A percentile compares a stretch with the other conserved stretches of the same genome.
These are phyloP conservation scores for Cytospora paraplurivora DNA, from an alignment of 2,329 filamentous ascomycete genomes.

Conservation along the genomic window DNA sequence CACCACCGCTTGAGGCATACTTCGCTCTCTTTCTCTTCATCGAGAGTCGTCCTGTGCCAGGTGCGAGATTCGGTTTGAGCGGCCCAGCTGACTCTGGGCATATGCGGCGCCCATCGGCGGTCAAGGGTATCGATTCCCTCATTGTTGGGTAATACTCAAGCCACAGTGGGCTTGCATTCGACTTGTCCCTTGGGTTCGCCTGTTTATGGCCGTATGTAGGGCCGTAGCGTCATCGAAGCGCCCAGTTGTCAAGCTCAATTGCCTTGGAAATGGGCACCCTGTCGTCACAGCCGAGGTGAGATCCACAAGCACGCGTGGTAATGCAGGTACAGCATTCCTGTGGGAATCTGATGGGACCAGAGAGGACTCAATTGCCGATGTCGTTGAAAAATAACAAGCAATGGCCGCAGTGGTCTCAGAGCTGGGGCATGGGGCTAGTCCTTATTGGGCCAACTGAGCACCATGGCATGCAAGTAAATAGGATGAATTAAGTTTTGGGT, in stretches of 20 bases:
- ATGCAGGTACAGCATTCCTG: constrained; percentile 8
- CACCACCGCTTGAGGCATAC: neutral
- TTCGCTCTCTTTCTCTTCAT: constrained; percentile 23
- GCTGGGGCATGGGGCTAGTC: neutral
- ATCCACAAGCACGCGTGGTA: constrained; percentile 14
- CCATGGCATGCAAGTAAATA: neutral
- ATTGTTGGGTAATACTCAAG: neutral
- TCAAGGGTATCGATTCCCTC: neutral
- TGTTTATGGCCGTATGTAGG: constrained; percentile 4
- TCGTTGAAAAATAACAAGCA: constrained; percentile 5
- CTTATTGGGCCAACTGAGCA: neutral
- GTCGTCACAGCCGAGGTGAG: neutral
- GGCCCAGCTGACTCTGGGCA: neutral
- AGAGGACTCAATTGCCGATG: constrained; percentile 15
- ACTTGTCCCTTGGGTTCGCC: neutral
- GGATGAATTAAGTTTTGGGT: neutral
- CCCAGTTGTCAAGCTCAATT: constrained; percentile 1
- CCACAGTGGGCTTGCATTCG: constrained; percentile 1
- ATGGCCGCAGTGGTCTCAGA: constrained; percentile 1
- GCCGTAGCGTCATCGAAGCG: neutral
- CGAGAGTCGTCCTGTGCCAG: neutral
- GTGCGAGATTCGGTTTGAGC: neutral
- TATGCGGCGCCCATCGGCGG: neutral
- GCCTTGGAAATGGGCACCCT: constrained; percentile 9
- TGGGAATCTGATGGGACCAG: constrained; percentile 9